Percentiles rank a stretch among this genome's conserved stretches.
Evolutionary conservation across 1,139 yeast species (phyloP).

Genomic region (Casaregolazyma lundiana): DNA sequence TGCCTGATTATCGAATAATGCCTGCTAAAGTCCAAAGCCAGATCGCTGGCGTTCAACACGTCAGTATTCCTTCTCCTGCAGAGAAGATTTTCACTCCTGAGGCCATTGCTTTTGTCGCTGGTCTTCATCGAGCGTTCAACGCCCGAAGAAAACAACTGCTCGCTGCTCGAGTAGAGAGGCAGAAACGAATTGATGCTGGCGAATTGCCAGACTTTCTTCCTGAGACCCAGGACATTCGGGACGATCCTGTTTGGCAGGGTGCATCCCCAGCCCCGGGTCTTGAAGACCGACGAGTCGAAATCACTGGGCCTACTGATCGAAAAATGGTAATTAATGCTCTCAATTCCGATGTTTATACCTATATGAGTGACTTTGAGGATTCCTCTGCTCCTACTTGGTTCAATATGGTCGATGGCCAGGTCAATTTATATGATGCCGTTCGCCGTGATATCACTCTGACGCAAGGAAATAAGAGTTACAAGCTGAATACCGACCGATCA

Average conservation of each 20-base stretch:
- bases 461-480: conserved; percentile 58
- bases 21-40: conserved; percentile 31
- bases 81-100: conserved; percentile 53
- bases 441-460: conserved; percentile 62
- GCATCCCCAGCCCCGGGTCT: conserved; percentile 73
- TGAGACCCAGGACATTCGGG: conserved; percentile 64
- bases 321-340: conserved; percentile 93
- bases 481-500: conserved; percentile 42
- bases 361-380: conserved; percentile 95
- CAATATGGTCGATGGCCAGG: conserved; percentile 84
- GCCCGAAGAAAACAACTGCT: conserved; percentile 56
- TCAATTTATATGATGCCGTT: conserved; percentile 84
- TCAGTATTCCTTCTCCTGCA: conserved; percentile 23
- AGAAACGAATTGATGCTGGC: conserved; percentile 61
- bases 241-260: conserved; percentile 75
- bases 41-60: conserved; percentile 30
- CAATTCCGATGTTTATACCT: conserved; percentile 82
- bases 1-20: conserved; percentile 20
- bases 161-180: conserved; percentile 55
- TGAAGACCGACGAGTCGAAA: conserved; percentile 48
- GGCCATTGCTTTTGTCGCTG: conserved; percentile 68
- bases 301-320: conserved; percentile 62
- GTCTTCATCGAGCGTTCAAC: conserved; percentile 69
- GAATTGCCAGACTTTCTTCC: conserved; percentile 68
- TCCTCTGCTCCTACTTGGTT: conserved; percentile 95